Conservation (phyloP, 108 stramenopile genomes). For the Nitzschia palea region DNA sequence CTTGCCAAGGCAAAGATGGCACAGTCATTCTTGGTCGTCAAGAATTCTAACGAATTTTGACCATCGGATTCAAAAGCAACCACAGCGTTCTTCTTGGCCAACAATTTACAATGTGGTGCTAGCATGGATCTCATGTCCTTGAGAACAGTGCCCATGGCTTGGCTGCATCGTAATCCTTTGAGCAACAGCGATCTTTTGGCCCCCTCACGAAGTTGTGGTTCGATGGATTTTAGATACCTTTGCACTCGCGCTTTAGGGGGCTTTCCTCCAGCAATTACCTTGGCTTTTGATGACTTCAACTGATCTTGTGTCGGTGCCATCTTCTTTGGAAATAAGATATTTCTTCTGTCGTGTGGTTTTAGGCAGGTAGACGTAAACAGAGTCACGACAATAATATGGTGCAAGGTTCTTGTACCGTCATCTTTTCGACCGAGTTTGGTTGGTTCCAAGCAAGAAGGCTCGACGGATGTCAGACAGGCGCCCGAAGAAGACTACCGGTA, state of each 20-base stretch:
- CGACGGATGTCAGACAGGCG: too few relatives aligned
- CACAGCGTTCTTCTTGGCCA: constrained; percentile 87
- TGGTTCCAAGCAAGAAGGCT: too few relatives aligned
- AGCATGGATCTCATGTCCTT: constrained; percentile 83
- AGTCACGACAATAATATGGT: too few relatives aligned
- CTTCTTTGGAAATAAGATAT: too few relatives aligned
- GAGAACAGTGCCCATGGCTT: constrained; percentile 79
- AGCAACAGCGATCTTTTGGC: constrained; percentile 79
- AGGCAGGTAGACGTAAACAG: too few relatives aligned
- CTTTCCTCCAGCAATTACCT: constrained; percentile 76
- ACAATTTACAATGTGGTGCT: constrained; percentile 80
- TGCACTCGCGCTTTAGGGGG: constrained; percentile 84
- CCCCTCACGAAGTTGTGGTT: constrained; percentile 72
- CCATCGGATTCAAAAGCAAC: constrained; percentile 84
- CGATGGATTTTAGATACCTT: constrained; percentile 80
- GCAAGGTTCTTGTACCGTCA: too few relatives aligned
- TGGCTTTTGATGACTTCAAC: constrained; percentile 62
- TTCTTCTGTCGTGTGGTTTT: too few relatives aligned
- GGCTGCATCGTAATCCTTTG: constrained; percentile 85
- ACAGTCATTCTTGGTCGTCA: constrained; percentile 95
- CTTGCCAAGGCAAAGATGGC: constrained; percentile 90
- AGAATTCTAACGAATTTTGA: constrained; percentile 77
- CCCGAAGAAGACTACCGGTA: too few relatives aligned
- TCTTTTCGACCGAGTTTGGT: too few relatives aligned
- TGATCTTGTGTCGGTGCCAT: constrained; percentile 89